phyloP scores from a whole-genome alignment of 2,329 filamentous ascomycete species.

The Tolypocladium album region DNA sequence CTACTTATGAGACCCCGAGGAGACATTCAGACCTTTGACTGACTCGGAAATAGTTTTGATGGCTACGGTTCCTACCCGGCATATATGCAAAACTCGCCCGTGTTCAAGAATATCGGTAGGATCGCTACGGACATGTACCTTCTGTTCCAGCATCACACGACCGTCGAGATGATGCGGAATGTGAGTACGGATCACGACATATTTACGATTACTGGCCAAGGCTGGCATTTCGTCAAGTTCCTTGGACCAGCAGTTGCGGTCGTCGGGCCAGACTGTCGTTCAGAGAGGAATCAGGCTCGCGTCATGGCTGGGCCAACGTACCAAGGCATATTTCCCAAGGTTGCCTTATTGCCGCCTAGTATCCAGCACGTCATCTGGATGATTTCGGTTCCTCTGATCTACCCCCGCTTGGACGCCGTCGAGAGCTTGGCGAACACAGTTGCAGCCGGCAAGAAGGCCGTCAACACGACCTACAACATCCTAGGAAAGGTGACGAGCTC shows the following conservation, averaged over 20 bases:
- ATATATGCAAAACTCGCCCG: constrained; percentile 94
- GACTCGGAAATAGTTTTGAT: constrained; percentile 57
- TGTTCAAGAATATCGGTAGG: constrained; percentile 96
- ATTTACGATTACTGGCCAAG: constrained; percentile 93
- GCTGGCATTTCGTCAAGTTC: constrained; percentile 98
- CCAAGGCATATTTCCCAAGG: constrained; percentile 92
- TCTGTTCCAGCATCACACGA: constrained; percentile 96
- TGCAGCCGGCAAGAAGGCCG: constrained; percentile 89
- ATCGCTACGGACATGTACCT: constrained; percentile 97
- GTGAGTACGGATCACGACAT: constrained; percentile 81
- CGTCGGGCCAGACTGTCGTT: constrained; percentile 82
- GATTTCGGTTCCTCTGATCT: constrained; percentile 81
- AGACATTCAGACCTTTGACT: not conserved
- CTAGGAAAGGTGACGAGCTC: constrained; percentile 91
- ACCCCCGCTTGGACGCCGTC: constrained; percentile 82
- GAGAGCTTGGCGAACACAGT: constrained; percentile 87
- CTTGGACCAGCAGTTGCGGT: constrained; percentile 85
- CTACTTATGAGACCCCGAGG: too few relatives aligned
- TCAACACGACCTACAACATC: constrained; percentile 93
- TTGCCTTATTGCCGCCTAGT: constrained; percentile 78
- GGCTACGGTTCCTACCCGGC: constrained; percentile 95
- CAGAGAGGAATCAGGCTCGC: constrained; percentile 79
- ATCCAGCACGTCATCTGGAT: constrained; percentile 98
- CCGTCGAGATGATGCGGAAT: constrained; percentile 82
- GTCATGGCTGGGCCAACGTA: constrained; percentile 96